phyloP scores from a whole-genome alignment of 2,329 filamentous ascomycete genomes.

The Exophiala bonariae region DNA sequence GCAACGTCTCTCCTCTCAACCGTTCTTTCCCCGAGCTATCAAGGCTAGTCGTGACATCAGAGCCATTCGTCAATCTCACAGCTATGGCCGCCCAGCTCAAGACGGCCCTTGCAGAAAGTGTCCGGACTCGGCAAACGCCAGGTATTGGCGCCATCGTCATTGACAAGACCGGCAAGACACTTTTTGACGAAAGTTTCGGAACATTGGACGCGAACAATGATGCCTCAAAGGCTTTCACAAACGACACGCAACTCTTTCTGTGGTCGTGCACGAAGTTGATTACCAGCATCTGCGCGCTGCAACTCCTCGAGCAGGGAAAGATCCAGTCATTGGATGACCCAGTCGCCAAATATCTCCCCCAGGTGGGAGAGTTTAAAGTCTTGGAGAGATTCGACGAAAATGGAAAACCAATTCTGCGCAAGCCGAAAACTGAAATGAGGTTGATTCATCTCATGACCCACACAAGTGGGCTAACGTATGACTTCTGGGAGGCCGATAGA shows the following conservation, averaged over 20 bases:
- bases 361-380: constrained; percentile 20
- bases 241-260: constrained; percentile 19
- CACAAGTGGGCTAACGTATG: constrained; percentile 23
- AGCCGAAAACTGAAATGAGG: constrained; percentile 16
- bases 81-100: constrained; percentile 20
- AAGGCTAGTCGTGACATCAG: too few relatives aligned
- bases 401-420: constrained; percentile 14
- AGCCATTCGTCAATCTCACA: not conserved
- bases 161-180: constrained; percentile 19
- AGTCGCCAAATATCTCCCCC: constrained; percentile 24
- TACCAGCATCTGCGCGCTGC: constrained; percentile 21
- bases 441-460: constrained; percentile 25
- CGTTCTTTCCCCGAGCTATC: too few relatives aligned
- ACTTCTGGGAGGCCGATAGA: constrained; percentile 12
- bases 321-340: constrained; percentile 20
- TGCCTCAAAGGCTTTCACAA: constrained; percentile 14
- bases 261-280: constrained; percentile 27
- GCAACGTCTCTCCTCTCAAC: too few relatives aligned
- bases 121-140: constrained; percentile 22
- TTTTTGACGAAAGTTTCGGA: constrained; percentile 21
- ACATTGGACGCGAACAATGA: constrained; percentile 17
- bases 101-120: constrained; percentile 19
- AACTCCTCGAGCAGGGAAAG: constrained; percentile 26
- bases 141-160: constrained; percentile 20
- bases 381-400: constrained; percentile 8